Evolutionary conservation across 2,329 filamentous ascomycete species (phyloP), one percentile per base, ranked within the genome.

Genomic region (Pezicula radicicola): DNA sequence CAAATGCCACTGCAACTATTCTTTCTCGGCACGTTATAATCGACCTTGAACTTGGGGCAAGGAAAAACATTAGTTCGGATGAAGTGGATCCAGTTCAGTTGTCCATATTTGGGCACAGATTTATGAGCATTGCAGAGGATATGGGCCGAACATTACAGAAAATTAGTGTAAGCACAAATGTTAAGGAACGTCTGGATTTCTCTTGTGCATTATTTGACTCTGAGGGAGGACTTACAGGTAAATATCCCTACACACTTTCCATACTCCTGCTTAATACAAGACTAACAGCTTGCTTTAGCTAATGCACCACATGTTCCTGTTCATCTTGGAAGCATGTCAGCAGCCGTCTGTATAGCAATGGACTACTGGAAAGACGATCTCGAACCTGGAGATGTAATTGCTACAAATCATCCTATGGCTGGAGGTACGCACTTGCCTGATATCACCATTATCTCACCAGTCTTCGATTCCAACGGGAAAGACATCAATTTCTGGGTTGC

Each of bases 401-500:
- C 91, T 5, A 88, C 87, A 0, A 94, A 94, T 60, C 88, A 92
- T 63, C 89, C 89, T 1, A 81, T 84, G 18, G 43, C 47, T 60
- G 89, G 89, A 36, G 89, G 89, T 15, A 92, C 89, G 0, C 89
- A 93, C 71, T 70, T 93, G n/a, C 89, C 89, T 1, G 89, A 93
- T 63, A 89, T 93, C 48, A 93, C 89, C 0, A 84, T 91, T 16
- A 79, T 91, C 49, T 92, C 89, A 36, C 89, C 89, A 0, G 88
- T 89, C 0, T 93, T 92, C 67, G 83, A 83, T 57, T 66, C 25
- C 25, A 25, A 25, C 25, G 25, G 69, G n/a, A 67, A 67, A 4
- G 80, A 86, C n/a, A 91, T 93, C 52, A 77, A 91, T 51, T 93
- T 93, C 69, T 93, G 91, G 56, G 88, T 90, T 1, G 89, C 89